Percentiles rank a stretch among this genome's conserved stretches.
These are phyloP conservation scores for Diplocarpon rosae DNA, from an alignment of 2,329 filamentous ascomycete genomes.

Conservation along the genomic window DNA sequence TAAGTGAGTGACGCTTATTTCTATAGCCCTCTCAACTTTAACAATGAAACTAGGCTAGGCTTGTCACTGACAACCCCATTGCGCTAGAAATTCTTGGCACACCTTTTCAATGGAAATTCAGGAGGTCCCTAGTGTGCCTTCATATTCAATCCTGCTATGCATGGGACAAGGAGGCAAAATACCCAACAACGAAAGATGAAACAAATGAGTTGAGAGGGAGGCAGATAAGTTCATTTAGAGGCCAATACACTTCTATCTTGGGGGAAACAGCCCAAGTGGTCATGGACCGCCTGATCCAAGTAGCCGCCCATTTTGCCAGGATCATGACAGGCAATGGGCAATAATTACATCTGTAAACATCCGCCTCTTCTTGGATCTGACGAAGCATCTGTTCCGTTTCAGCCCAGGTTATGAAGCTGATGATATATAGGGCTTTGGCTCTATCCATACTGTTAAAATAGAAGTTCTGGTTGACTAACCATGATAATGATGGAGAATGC, in stretches of 20 bases:
- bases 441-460: conserved; percentile 6
- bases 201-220: too few species aligned
- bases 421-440: neutral
- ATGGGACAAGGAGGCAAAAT: too few species aligned
- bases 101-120: too few species aligned
- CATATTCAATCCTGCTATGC: too few species aligned
- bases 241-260: neutral
- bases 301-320: neutral
- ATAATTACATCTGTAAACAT: too few species aligned
- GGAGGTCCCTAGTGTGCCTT: too few species aligned
- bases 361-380: conserved; percentile 2
- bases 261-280: conserved; percentile 4
- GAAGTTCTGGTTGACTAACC: neutral
- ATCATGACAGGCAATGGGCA: conserved; percentile 7
- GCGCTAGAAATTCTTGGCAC: too few species aligned
- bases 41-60: too few species aligned
- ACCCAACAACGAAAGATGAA: too few species aligned
- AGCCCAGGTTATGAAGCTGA: conserved; percentile 2
- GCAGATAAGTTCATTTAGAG: neutral
- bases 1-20: too few species aligned
- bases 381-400: conserved; percentile 3
- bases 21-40: too few species aligned
- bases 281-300: conserved; percentile 1
- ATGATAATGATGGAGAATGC: conserved; percentile 4
- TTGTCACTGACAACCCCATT: too few species aligned